Base-by-base conservation (phyloP, 169 alveolate species). In the Cryptosporidium canis region DNA sequence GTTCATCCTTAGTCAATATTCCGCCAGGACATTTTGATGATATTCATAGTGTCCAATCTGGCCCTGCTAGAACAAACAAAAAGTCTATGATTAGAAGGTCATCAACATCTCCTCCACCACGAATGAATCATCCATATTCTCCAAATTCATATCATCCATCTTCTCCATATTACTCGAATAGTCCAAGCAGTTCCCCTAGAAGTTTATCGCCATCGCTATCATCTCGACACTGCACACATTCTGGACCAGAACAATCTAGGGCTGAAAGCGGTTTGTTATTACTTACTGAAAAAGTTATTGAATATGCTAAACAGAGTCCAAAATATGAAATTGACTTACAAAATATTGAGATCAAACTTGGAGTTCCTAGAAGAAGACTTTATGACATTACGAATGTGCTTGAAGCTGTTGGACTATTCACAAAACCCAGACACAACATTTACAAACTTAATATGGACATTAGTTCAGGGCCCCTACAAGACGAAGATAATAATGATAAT, bases 331-430 rank as follows among this genome's bases (percentile, higher is more conserved):
- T 77, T 43, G 87, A 77, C 27, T 29, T 77, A 39, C 87, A 77
- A 45, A 45, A 31, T 41, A 64, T 77, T 0, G 87, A 77, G 44
- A 58, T 43, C 24, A 77, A 77, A 63, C 58, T 77, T 7, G 87
- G 87, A 5, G 87, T 77, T 0, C 87, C 87, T 21, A 77, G 87
- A 43, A 77, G 87, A 63, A 77, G 87, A 44, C 64, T 77, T 24
- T 77, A 77, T 61, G 87, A 77, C 41, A 77, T 77, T 27, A 77
- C 87, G 9, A 77, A 77, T 33, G 87, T 77, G 4, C 58, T 77
- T 16, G 87, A 77, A 55, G 87, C 87, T 24, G 72, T 77, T 0
- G 87, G 87, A 63, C 45, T 77, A 43, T 77, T 77, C 55, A 61
- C 72, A 9, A 77, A 77, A 9, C 70, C 72, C 5, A 55, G 77